Evolutionary conservation across 805 yeast genomes (phyloP).

Genomic region (Lipomyces lipofer): DNA sequence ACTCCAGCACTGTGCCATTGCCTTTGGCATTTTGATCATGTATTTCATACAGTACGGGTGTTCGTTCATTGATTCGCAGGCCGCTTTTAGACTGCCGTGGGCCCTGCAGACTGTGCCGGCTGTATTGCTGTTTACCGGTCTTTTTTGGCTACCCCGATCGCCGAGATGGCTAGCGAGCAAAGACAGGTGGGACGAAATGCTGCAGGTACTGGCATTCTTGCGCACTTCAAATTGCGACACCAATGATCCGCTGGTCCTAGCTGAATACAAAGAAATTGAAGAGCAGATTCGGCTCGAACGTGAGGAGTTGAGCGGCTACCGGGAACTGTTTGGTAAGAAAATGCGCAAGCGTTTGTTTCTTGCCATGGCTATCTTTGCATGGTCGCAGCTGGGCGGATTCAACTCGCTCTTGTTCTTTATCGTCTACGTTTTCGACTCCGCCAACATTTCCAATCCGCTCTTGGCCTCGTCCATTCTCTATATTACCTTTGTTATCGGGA

Average conservation of each 20-base stretch:
- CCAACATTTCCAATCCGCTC: background rate
- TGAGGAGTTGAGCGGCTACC: conserved; percentile 12
- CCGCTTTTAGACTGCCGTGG: conserved; percentile 52
- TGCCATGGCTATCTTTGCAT: conserved; percentile 92
- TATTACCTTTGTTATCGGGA: conserved; percentile 46
- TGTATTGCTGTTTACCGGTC: conserved; percentile 62
- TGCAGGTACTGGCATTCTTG: conserved; percentile 81
- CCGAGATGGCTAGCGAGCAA: conserved; percentile 88
- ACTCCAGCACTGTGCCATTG: conserved; percentile 76
- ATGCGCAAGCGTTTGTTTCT: conserved; percentile 82
- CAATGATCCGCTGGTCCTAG: conserved; percentile 63
- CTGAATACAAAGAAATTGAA: conserved; percentile 76
- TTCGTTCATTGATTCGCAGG: conserved; percentile 69
- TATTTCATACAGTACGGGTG: background rate
- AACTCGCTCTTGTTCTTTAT: conserved; percentile 73
- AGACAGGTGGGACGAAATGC: conserved; percentile 53
- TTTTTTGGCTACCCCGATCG: conserved; percentile 76
- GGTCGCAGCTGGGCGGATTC: conserved; percentile 92
- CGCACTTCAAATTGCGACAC: conserved; percentile 79
- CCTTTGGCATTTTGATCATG: background rate
- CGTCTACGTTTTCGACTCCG: conserved; percentile 43
- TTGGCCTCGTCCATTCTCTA: background rate
- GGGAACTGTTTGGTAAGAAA: conserved; percentile 35
- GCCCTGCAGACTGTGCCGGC: conserved; percentile 72
- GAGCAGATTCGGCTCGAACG: conserved; percentile 73